These are phyloP conservation scores for Kurtzmaniella quercitrusa DNA, from an alignment of 1,139 yeast genomes.

Conservation along the genomic window DNA sequence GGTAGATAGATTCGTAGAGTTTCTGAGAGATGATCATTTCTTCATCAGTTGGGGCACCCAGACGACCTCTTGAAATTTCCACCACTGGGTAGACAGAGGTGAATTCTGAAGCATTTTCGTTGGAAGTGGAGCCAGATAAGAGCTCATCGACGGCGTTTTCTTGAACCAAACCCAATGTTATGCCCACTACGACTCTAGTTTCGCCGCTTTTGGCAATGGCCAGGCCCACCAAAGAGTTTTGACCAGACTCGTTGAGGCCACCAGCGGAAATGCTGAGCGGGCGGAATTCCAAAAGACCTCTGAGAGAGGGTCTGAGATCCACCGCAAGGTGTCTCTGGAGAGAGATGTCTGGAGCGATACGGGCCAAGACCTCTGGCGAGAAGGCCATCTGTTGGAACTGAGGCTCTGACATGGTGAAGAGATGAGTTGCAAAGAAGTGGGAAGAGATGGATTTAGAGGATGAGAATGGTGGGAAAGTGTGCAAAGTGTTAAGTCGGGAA, in stretches of 20 bases:
- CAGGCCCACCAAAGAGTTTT: slow-evolving; percentile 57
- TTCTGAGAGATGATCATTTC: slow-evolving; percentile 79
- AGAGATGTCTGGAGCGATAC: slow-evolving; percentile 82
- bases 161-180: slow-evolving; percentile 68
- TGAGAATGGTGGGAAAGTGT: too few relatives aligned
- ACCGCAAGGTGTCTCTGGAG: slow-evolving; percentile 71
- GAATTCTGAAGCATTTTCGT: slow-evolving; percentile 13
- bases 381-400: slow-evolving; percentile 43
- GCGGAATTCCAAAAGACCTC: slow-evolving; percentile 71
- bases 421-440: not conserved
- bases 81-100: slow-evolving; percentile 72
- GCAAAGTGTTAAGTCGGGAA: not conserved
- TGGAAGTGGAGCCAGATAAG: slow-evolving; percentile 21
- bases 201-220: slow-evolving; percentile 68
- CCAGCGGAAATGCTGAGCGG: slow-evolving; percentile 45
- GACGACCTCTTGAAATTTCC: slow-evolving; percentile 71
- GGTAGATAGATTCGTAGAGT: slow-evolving; percentile 55
- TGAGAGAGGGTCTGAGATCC: slow-evolving; percentile 69
- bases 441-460: not conserved
- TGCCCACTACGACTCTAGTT: slow-evolving; percentile 72
- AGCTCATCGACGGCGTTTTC: slow-evolving; percentile 34
- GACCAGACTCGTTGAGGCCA: slow-evolving; percentile 34
- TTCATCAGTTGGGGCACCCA: slow-evolving; percentile 84
- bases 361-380: slow-evolving; percentile 77
- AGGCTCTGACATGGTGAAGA: not conserved